These are phyloP conservation scores for Backusella westeae DNA, from an alignment of 192 early-diverging fungal species.

Conservation along the genomic window DNA sequence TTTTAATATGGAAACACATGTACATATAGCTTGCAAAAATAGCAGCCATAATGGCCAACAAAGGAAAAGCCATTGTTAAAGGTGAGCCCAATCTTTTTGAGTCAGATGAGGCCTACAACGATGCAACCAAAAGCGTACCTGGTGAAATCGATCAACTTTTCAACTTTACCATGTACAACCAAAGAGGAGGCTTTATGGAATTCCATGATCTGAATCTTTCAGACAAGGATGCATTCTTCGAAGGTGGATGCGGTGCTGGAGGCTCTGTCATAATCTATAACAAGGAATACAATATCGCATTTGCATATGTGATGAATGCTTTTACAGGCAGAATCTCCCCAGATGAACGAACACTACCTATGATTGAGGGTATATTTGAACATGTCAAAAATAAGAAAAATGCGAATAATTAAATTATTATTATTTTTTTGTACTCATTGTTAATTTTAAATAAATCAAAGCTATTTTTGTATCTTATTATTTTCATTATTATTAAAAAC, in stretches of 20 bases:
- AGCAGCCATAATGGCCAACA: constrained; percentile 61
- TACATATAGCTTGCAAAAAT: constrained; percentile 49
- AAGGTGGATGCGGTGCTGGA: constrained; percentile 46
- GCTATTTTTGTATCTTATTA: background rate
- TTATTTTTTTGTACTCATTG: background rate
- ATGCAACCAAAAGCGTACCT: constrained; percentile 19
- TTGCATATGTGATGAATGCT: constrained; percentile 59
- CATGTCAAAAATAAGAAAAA: background rate
- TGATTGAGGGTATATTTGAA: background rate
- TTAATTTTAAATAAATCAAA: background rate
- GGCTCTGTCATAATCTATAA: constrained; percentile 60
- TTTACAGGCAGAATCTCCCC: background rate
- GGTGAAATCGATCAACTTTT: constrained; percentile 25
- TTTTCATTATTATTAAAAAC: background rate
- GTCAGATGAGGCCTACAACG: constrained; percentile 23
- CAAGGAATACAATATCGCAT: constrained; percentile 49
- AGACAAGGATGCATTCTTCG: constrained; percentile 41
- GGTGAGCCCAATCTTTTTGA: constrained; percentile 30
- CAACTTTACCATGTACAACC: constrained; percentile 21
- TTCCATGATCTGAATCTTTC: constrained; percentile 1
- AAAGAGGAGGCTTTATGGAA: constrained; percentile 43
- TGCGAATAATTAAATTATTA: background rate
- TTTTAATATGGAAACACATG: background rate
- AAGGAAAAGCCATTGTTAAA: constrained; percentile 37
- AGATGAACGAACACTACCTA: background rate